Percentiles rank a stretch among this genome's conserved stretches.
These are phyloP conservation scores for Cutaneotrichosporon cavernicola DNA, from an alignment of 1,284 basidiomycete species.

Conservation along the genomic window DNA sequence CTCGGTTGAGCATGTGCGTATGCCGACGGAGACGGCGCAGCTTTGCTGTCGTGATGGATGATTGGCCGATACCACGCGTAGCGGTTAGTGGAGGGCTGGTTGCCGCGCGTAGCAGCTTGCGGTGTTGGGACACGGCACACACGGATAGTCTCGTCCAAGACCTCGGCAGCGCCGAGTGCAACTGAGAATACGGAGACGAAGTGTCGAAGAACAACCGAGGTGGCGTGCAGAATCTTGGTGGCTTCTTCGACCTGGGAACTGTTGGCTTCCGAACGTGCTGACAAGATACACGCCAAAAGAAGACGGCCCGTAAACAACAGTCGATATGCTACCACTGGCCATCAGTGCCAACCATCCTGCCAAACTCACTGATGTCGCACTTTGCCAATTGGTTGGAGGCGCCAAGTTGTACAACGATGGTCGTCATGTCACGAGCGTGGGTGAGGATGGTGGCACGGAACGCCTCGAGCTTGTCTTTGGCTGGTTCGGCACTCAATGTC, in stretches of 20 bases:
- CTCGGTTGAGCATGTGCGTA: not conserved
- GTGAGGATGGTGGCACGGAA: constrained; percentile 9
- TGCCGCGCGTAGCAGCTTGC: not conserved
- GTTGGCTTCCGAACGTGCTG: constrained; percentile 19
- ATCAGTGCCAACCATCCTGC: not conserved
- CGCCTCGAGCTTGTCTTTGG: constrained; percentile 1
- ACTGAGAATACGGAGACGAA: constrained; percentile 23
- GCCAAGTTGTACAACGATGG: constrained; percentile 19
- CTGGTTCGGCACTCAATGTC: constrained; percentile 11
- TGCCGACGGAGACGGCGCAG: not conserved
- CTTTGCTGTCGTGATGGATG: constrained; percentile 13
- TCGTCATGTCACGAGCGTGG: constrained; percentile 16
- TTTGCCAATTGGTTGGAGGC: constrained; percentile 9
- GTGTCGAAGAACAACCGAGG: constrained; percentile 20
- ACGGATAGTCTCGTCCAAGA: constrained; percentile 26
- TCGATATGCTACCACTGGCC: constrained; percentile 19
- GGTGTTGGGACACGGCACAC: constrained; percentile 15
- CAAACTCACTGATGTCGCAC: constrained; percentile 19
- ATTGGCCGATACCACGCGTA: constrained; percentile 23
- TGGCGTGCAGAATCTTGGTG: constrained; percentile 20
- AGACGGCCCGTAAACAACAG: constrained; percentile 24
- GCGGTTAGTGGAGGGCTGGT: not conserved
- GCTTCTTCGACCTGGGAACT: constrained; percentile 17
- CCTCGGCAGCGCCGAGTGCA: constrained; percentile 25
- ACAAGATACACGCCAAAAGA: constrained; percentile 21